Percentiles rank a stretch among this genome's conserved stretches.
Evolutionary conservation across 2,329 filamentous ascomycete species (phyloP).

Genomic region (Monosporascus sp.): DNA sequence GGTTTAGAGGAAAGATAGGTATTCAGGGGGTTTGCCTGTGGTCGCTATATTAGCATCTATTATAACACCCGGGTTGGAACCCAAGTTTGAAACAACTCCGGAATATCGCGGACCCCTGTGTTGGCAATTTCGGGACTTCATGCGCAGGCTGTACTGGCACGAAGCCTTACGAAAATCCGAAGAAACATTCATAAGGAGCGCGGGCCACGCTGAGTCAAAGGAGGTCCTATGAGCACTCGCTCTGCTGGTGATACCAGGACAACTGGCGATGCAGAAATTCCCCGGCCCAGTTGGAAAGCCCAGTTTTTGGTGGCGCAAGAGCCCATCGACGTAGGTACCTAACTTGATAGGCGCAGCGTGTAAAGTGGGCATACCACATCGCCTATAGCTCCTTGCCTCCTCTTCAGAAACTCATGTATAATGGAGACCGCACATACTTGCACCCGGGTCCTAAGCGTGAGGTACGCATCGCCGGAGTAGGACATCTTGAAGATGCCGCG

Average conservation of each 20-base stretch:
- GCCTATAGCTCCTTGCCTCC: too few species aligned
- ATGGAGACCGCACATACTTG: conserved; percentile 55
- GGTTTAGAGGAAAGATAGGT: conserved; percentile 92
- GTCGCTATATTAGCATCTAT: conserved; percentile 41
- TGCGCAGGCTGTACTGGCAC: conserved; percentile 27
- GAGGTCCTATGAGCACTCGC: conserved; percentile 13
- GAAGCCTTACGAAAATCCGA: conserved; percentile 9
- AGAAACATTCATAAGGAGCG: conserved; percentile 6
- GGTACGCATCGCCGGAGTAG: conserved; percentile 89
- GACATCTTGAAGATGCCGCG: conserved; percentile 99
- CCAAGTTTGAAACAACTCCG: conserved; percentile 20
- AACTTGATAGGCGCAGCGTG: conserved; percentile 2
- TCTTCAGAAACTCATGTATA: neutral
- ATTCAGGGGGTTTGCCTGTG: conserved; percentile 86
- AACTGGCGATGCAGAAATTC: neutral
- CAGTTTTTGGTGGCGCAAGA: neutral
- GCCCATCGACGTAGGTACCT: neutral
- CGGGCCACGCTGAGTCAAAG: conserved; percentile 2
- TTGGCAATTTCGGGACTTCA: conserved; percentile 29
- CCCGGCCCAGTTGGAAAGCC: neutral
- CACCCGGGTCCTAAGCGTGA: conserved; percentile 92
- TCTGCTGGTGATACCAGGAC: conserved; percentile 5
- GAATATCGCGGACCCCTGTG: conserved; percentile 24
- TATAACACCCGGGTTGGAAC: conserved; percentile 27
- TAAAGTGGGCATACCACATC: neutral